Conservation (phyloP, 2,329 filamentous ascomycete genomes). For the Cucurbitaria berberidis region DNA sequence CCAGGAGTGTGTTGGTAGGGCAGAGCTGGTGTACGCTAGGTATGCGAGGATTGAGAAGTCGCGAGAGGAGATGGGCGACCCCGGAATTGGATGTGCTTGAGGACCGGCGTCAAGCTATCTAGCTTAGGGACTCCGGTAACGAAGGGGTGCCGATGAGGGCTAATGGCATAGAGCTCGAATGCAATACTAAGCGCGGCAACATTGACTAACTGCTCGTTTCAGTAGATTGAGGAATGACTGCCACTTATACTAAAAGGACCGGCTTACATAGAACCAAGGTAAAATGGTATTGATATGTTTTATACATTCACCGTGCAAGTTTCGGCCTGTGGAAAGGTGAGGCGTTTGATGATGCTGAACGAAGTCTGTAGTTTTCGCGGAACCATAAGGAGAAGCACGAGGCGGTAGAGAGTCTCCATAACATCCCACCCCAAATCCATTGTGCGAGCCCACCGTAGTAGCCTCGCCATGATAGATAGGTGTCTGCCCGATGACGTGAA, state of each 20-base stretch:
- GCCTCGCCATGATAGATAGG: neutral
- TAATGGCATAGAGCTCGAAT: neutral
- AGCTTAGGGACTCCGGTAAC: neutral
- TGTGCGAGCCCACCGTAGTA: neutral
- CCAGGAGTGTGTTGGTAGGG: conserved; percentile 17
- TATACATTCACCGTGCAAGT: no score
- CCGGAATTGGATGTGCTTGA: neutral
- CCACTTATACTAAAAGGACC: no score
- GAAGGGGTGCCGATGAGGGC: neutral
- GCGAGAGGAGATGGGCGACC: neutral
- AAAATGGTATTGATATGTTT: no score
- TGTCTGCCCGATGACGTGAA: neutral
- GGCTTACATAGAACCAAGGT: no score
- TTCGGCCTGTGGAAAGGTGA: neutral
- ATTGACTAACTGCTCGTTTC: no score
- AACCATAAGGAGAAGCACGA: neutral
- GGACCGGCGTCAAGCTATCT: neutral
- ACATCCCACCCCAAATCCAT: neutral
- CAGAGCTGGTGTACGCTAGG: conserved; percentile 16
- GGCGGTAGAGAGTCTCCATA: neutral
- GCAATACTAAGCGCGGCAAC: no score
- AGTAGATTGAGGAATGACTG: no score
- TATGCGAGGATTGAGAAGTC: neutral
- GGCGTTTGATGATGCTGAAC: neutral
- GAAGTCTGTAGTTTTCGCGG: neutral